phyloP scores from a whole-genome alignment of 495 filamentous ascomycete genomes.

The Aspergillus cavernicola region DNA sequence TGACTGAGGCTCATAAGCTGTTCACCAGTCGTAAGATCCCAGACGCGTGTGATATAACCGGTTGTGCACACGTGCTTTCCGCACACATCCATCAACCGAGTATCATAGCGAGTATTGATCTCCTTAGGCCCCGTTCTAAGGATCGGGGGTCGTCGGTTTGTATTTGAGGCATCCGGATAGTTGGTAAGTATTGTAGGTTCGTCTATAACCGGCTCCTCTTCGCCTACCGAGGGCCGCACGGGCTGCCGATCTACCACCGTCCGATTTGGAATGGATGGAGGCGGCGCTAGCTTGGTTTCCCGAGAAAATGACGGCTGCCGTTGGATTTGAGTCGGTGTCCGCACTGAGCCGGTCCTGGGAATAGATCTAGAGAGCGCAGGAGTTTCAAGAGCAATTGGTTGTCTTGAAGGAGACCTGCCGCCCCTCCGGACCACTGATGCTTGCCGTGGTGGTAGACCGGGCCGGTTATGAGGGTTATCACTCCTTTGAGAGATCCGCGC shows the following conservation, averaged over 20 bases:
- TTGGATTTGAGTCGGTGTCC: conserved; percentile 11
- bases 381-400: conserved; percentile 10
- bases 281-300: conserved; percentile 21
- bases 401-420: conserved; percentile 34
- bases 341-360: conserved; percentile 13
- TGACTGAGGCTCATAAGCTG: conserved; percentile 75
- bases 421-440: conserved; percentile 20
- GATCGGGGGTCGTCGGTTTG: conserved; percentile 78
- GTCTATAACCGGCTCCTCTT: conserved; percentile 22
- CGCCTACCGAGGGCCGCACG: conserved; percentile 23
- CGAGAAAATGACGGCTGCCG: conserved; percentile 33
- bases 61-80: conserved; percentile 84
- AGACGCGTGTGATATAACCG: conserved; percentile 78
- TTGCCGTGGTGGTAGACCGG: conserved; percentile 57
- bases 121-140: conserved; percentile 65
- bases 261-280: conserved; percentile 22
- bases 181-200: conserved; percentile 41
- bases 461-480: conserved; percentile 50
- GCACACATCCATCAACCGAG: conserved; percentile 78
- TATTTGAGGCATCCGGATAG: conserved; percentile 80
- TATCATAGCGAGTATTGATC: conserved; percentile 81
- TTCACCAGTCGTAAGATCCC: conserved; percentile 80
- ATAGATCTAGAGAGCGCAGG: conserved; percentile 18
- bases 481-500: conserved; percentile 21
- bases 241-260: conserved; percentile 17